Base-by-base conservation (phyloP, 2,329 filamentous ascomycete species). In the Beauveria rudraprayagi region DNA sequence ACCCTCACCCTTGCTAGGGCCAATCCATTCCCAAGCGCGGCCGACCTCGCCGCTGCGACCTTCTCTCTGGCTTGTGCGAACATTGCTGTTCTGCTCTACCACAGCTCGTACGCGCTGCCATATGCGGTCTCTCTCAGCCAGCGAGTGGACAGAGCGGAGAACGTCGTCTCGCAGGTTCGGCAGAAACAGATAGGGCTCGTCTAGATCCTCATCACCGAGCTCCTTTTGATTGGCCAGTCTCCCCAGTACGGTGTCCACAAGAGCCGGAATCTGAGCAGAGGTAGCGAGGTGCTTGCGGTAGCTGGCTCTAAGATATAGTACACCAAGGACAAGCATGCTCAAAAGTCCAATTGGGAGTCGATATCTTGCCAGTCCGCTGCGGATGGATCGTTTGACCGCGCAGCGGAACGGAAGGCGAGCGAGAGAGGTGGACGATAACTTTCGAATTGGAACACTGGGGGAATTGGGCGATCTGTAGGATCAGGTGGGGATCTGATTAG, bases 41-140 rank as follows among this genome's bases (percentile, higher is more conserved):
- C 83, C 84, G 34, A 89, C 81, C 69, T 88, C 86, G 40, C 85
- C 86, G 66, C 80, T 87, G 58, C 79, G 76, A 52, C 87, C 75
- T 82, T 89, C 77, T 78, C 92, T 76, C 82, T 92, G 75, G 75
- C 82, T 79, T 0, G 83, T 90, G 47, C 94, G 83, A 17, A 99
- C 89, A 70, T 99, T 99, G 63, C 90, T 89, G 72, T 99, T 99
- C 73, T 87, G 87, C 75, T 99, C 94, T 1, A 99, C 92, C 57
- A 97, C 88, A 56, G 80, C 84, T 66, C 86, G 83, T 22, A 99
- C 94, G 55, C 85, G 85, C 65, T 86, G 82, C 94, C 95, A 99
- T 56, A 99, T 79, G 61, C 85, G 83, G 70, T 94, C 89, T 43
- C 94, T 83, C 67, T 92, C 84, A 9, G 81, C 80, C 22, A 92